phyloP scores from a whole-genome alignment of 2,329 filamentous ascomycete species.

The Metarhizium sp. region DNA sequence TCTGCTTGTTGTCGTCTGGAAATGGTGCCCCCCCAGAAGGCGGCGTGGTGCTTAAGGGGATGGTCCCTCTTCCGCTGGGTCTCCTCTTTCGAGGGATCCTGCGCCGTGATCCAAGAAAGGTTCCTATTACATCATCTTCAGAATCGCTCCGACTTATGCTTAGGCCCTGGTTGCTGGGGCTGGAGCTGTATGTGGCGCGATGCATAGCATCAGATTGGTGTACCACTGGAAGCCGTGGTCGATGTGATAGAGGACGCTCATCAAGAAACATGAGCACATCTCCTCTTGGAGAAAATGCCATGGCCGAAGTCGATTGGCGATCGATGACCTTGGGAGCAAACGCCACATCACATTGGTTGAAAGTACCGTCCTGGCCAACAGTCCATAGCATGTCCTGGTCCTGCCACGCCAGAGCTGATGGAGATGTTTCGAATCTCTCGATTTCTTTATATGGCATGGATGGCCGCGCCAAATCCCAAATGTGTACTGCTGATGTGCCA shows the following conservation, averaged over 20 bases:
- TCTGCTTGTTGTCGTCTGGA: conserved; percentile 25
- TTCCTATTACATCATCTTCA: conserved; percentile 53
- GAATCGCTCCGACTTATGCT: conserved; percentile 54
- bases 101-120: conserved; percentile 43
- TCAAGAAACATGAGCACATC: conserved; percentile 55
- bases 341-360: conserved; percentile 56
- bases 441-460: conserved; percentile 59
- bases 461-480: conserved; percentile 61
- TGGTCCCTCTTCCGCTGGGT: conserved; percentile 31
- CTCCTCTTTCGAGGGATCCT: conserved; percentile 31
- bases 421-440: conserved; percentile 48
- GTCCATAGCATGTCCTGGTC: conserved; percentile 59
- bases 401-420: conserved; percentile 52
- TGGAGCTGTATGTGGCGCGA: conserved; percentile 37
- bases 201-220: conserved; percentile 25
- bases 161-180: conserved; percentile 38
- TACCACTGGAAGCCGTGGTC: conserved; percentile 31
- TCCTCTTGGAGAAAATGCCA: conserved; percentile 50
- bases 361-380: conserved; percentile 50
- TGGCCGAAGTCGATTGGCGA: conserved; percentile 49
- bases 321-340: conserved; percentile 56
- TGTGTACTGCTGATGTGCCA: conserved; percentile 49
- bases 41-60: conserved; percentile 44
- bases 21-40: conserved; percentile 28
- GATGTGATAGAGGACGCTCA: conserved; percentile 37